Percentiles rank a stretch among this genome's conserved stretches.
Evolutionary conservation across 2,329 filamentous ascomycete species (phyloP).

Genomic region (Aureobasidium leucospermi): DNA sequence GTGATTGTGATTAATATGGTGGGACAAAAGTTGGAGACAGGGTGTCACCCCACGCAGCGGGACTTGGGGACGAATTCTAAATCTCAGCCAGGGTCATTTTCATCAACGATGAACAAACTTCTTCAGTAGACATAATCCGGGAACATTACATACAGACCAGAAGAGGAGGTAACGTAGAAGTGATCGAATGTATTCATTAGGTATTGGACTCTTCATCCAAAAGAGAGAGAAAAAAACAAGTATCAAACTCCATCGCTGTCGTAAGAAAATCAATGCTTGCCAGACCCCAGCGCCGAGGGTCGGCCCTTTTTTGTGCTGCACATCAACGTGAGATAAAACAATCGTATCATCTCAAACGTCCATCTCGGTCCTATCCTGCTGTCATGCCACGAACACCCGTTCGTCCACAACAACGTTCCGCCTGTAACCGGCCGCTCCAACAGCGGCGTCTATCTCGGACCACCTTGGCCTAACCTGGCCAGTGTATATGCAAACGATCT

Average conservation of each 20-base stretch:
- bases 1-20: too few relatives aligned
- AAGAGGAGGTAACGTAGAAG: too few relatives aligned
- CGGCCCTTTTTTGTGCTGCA: not conserved
- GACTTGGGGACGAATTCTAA: too few relatives aligned
- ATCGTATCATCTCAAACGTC: not conserved
- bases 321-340: not conserved
- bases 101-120: too few relatives aligned
- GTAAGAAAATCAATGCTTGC: not conserved
- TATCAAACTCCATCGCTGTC: slow-evolving; percentile 6
- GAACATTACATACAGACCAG: too few relatives aligned
- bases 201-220: not conserved
- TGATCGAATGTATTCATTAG: slow-evolving; percentile 5
- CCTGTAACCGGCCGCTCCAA: too few relatives aligned
- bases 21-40: too few relatives aligned
- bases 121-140: too few relatives aligned
- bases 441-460: not conserved
- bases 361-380: not conserved
- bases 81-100: too few relatives aligned
- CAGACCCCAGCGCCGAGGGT: not conserved
- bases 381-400: slow-evolving; percentile 2
- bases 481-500: not conserved
- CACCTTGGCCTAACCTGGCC: not conserved
- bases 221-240: not conserved
- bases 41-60: too few relatives aligned
- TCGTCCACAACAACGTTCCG: not conserved